Evolutionary conservation across 495 filamentous ascomycete genomes (phyloP).

Genomic region (Podospora conica): DNA sequence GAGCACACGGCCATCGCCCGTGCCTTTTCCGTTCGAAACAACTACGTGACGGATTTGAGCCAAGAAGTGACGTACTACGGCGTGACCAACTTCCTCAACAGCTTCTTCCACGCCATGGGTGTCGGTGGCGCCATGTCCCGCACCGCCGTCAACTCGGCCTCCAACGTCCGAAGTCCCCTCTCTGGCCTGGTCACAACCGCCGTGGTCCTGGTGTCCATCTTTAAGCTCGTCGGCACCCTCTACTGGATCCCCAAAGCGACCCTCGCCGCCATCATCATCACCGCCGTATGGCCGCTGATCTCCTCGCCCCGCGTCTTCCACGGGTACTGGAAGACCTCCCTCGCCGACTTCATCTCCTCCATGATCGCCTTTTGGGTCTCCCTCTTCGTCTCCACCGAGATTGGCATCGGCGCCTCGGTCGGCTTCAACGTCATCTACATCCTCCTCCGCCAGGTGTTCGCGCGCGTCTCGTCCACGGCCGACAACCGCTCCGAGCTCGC

Average conservation of each 20-base stretch:
- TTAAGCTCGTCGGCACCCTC: conserved; percentile 41
- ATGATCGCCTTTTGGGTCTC: conserved; percentile 47
- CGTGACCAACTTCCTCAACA: conserved; percentile 43
- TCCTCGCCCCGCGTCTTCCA: conserved; percentile 37
- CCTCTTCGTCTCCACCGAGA: conserved; percentile 44
- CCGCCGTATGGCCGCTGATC: conserved; percentile 42
- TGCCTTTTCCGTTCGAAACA: conserved; percentile 42
- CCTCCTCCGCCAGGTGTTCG: conserved; percentile 39
- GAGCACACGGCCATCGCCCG: conserved; percentile 47
- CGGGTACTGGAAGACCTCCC: conserved; percentile 42
- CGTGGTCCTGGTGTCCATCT: conserved; percentile 43
- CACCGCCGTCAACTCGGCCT: conserved; percentile 46
- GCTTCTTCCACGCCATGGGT: conserved; percentile 44
- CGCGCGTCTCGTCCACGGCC: conserved; percentile 20
- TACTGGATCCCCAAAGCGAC: conserved; percentile 49
- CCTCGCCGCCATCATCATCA: conserved; percentile 43
- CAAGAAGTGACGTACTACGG: conserved; percentile 47
- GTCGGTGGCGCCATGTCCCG: conserved; percentile 46
- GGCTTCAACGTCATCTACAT: conserved; percentile 43
- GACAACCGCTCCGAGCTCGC: conserved; percentile 14
- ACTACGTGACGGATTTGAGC: conserved; percentile 42
- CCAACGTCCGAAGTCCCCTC: conserved; percentile 38
- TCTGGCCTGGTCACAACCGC: conserved; percentile 41
- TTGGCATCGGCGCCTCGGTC: conserved; percentile 42
- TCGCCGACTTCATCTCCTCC: conserved; percentile 44